Base-by-base conservation (phyloP, 352 stramenopile genomes). In the Globisporangium recalcitrans region DNA sequence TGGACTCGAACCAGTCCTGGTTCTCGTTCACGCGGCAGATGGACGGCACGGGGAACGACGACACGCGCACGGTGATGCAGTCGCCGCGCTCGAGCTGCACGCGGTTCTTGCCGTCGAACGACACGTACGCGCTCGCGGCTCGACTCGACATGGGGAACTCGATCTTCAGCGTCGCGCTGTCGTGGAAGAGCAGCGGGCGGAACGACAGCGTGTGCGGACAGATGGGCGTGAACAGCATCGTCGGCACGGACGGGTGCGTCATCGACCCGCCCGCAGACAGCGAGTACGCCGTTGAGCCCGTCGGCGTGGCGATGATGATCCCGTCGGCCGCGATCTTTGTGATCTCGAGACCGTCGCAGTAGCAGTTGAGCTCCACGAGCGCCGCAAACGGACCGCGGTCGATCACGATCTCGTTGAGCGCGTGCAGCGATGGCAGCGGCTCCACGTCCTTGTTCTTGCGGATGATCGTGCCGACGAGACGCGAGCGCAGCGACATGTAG, bases 381-480 rank as follows among this genome's bases (percentile, higher is more conserved):
- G 85, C 82, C 7, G 80, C 85, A 2, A 74, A 91, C 22, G 80
- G 82, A 5, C 97, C 97, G 40, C 97, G 88, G 71, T 99, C 96
- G 59, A 99, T 96, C 29, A 99, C 96, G 47, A 99, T 96, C 81
- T 99, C 97, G 72, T 99, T 99, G 34, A 99, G 76, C 8, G 98
- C 96, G 68, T 98, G 93, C 60, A 97, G 83, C 1, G 89, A 72
- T 32, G 73, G 68, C n/a, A 77, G 61, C 19, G 75, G 72, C 57
- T 88, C 77, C 5, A 60, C 67, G 32, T 83, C 74, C 57, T 88
- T 74, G 58, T 80, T 73, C 8, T 71, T 71, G 34, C 87, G 85
- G 26, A 83, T 75, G 60, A 95, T 90, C 40, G 85, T 82, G 44
- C 83, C 85, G 13, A 82, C 72, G 31, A 95, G 67, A 2, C 87